Evolutionary conservation across 768 basidiomycete genomes (phyloP).

Genomic region (Boletus rubroflammeus): DNA sequence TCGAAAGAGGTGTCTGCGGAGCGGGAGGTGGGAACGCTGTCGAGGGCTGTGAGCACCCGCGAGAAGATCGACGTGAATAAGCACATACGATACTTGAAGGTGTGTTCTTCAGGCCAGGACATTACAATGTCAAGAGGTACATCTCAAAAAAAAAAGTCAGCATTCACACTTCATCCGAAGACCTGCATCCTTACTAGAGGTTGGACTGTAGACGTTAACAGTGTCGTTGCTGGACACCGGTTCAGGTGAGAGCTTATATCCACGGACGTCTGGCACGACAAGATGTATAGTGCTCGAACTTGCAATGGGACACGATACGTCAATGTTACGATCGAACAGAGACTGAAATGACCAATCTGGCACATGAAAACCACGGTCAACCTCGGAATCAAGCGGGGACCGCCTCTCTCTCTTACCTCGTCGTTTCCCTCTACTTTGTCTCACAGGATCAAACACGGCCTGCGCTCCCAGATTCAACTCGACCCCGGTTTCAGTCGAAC

Average conservation of each 20-base stretch:
- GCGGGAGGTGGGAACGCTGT: slow-evolving; percentile 37
- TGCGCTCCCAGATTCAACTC: slow-evolving; percentile 69
- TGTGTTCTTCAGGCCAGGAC: slow-evolving; percentile 46
- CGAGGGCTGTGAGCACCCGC: neutral
- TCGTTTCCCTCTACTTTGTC: slow-evolving; percentile 44
- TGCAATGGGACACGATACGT: slow-evolving; percentile 69
- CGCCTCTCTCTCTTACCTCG: slow-evolving; percentile 43
- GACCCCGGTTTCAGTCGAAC: slow-evolving; percentile 56
- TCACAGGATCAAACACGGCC: slow-evolving; percentile 75
- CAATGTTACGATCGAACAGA: slow-evolving; percentile 64
- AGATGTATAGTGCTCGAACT: slow-evolving; percentile 53
- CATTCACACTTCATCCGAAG: neutral
- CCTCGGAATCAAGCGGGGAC: neutral
- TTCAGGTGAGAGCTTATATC: slow-evolving; percentile 51
- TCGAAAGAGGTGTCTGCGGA: slow-evolving; percentile 48
- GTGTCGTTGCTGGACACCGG: slow-evolving; percentile 37
- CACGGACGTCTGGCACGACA: slow-evolving; percentile 38
- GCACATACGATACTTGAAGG: slow-evolving; percentile 58
- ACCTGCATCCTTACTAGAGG: slow-evolving; percentile 35
- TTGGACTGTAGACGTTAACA: slow-evolving; percentile 47
- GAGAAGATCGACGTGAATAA: neutral
- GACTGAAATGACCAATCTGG: slow-evolving; percentile 73
- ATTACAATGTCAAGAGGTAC: slow-evolving; percentile 54
- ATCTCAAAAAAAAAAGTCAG: slow-evolving; percentile 5
- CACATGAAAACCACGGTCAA: slow-evolving; percentile 2